phyloP scores from a whole-genome alignment of 768 basidiomycete species.

The Xerocomus brunneocitrinus region DNA sequence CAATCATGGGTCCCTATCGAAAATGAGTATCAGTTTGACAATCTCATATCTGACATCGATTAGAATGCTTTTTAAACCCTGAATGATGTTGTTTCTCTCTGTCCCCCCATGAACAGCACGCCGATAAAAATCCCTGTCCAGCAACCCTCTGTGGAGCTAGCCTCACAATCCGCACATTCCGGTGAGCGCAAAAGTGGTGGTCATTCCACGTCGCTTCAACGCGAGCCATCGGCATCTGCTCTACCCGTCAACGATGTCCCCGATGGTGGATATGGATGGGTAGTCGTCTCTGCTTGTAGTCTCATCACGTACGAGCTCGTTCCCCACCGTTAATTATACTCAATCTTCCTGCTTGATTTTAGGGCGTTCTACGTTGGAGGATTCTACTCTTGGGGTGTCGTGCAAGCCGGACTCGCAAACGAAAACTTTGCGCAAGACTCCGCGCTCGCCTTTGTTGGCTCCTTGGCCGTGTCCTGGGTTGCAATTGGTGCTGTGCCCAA shows the following conservation, averaged over 20 bases:
- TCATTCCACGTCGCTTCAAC: background rate
- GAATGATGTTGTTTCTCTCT: background rate
- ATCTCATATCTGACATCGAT: conserved; percentile 1
- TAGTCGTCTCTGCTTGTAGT: conserved; percentile 28
- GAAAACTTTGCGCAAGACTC: conserved; percentile 22
- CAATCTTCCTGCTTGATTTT: background rate
- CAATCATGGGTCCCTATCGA: background rate
- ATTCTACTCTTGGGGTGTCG: conserved; percentile 29
- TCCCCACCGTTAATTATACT: background rate
- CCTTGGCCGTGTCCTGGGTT: conserved; percentile 26
- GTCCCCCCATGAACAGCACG: background rate
- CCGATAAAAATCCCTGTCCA: background rate
- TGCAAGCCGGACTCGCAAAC: conserved; percentile 28
- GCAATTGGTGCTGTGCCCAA: conserved; percentile 28
- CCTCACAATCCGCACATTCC: background rate
- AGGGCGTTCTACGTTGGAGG: conserved; percentile 27
- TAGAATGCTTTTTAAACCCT: background rate
- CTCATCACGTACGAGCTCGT: conserved; percentile 21
- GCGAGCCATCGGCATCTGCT: background rate
- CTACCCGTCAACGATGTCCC: conserved; percentile 14
- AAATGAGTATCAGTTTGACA: background rate
- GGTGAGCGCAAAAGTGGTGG: background rate
- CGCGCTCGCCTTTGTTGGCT: conserved; percentile 32
- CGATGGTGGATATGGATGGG: conserved; percentile 33
- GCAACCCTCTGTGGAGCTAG: background rate